phyloP scores from a whole-genome alignment of 1,284 basidiomycete genomes.

The Neotropicomus parvogracilis region DNA sequence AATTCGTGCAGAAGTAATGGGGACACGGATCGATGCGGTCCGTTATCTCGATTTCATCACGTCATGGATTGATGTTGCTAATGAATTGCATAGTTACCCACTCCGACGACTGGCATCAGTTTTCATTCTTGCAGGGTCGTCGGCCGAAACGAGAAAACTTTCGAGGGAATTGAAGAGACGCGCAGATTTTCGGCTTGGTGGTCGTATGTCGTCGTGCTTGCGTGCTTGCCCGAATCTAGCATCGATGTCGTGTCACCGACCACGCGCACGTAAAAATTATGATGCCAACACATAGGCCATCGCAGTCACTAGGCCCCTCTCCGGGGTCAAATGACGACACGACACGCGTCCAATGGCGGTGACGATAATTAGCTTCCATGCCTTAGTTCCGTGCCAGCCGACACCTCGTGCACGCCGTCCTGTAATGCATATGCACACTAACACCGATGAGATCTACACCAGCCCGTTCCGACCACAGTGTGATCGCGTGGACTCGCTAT shows the following conservation, averaged over 20 bases:
- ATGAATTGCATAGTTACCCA: constrained; percentile 62
- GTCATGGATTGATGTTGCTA: constrained; percentile 4
- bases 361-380: constrained; percentile 11
- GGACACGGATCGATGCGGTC: constrained; percentile 82
- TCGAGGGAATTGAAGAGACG: constrained; percentile 88
- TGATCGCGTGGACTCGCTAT: not conserved
- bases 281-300: not conserved
- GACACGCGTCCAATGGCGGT: constrained; percentile 3
- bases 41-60: constrained; percentile 23
- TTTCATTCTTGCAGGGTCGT: constrained; percentile 79
- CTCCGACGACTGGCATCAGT: constrained; percentile 91
- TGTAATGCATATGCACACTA: not conserved
- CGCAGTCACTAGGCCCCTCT: not conserved
- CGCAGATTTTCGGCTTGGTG: too few species aligned
- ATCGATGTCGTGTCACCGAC: constrained; percentile 6
- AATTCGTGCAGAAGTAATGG: constrained; percentile 64
- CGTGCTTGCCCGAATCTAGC: constrained; percentile 3
- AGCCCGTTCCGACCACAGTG: not conserved
- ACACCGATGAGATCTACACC: constrained; percentile 3
- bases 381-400: constrained; percentile 12
- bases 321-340: constrained; percentile 1
- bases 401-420: constrained; percentile 10
- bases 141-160: constrained; percentile 77
- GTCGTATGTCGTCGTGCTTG: constrained; percentile 23
- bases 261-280: constrained; percentile 6